phyloP scores from a whole-genome alignment of 306 rosid species.

The Casuarina equisetifolia region DNA sequence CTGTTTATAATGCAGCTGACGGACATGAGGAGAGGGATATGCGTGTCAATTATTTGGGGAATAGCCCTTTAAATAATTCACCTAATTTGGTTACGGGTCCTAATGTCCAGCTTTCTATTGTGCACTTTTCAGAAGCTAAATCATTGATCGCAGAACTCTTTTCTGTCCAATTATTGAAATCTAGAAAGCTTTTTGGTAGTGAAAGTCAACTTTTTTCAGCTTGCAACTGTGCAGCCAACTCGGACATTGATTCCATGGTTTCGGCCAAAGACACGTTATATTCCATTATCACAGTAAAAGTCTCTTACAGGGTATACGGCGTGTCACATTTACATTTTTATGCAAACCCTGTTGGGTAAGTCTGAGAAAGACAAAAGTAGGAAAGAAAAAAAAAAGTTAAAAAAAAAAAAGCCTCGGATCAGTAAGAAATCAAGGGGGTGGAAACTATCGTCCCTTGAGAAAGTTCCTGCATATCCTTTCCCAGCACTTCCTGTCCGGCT shows the following conservation, averaged over 20 bases:
- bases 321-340: background rate
- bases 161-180: background rate
- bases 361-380: background rate
- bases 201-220: background rate
- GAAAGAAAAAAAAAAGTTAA: background rate
- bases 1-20: background rate
- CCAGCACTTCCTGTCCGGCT: slow-evolving; percentile 56
- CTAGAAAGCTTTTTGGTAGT: background rate
- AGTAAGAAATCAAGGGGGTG: background rate
- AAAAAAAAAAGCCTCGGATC: background rate
- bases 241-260: background rate
- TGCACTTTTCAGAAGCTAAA: background rate
- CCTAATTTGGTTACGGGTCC: background rate
- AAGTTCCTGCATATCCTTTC: slow-evolving; percentile 57
- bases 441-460: slow-evolving; percentile 40
- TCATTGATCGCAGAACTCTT: background rate
- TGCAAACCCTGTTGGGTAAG: background rate
- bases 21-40: background rate
- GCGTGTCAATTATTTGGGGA: background rate
- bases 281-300: background rate
- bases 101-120: background rate
- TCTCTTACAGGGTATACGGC: background rate
- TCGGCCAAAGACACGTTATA: background rate
- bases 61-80: background rate
- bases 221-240: background rate